Evolutionary conservation across 2,329 filamentous ascomycete genomes (phyloP).

Genomic region (Trichoderma sp.): DNA sequence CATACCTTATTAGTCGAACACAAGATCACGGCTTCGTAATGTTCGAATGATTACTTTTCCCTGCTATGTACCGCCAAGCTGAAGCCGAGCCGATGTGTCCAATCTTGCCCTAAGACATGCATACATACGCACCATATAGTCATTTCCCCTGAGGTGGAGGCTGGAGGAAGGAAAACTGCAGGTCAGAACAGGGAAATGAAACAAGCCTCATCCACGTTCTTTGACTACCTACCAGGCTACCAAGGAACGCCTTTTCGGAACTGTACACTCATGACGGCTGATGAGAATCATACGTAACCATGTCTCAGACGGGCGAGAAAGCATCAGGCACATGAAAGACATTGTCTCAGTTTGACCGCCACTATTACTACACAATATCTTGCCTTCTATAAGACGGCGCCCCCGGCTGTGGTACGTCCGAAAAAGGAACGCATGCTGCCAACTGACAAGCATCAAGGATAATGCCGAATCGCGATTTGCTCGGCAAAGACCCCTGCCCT

Average conservation of each 20-base stretch:
- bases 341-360: slow-evolving; percentile 13
- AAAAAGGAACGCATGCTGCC: not conserved
- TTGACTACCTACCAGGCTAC: not conserved
- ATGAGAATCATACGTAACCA: not conserved
- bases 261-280: too few species aligned
- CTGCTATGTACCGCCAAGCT: not conserved
- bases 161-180: not conserved
- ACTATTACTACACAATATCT: not conserved
- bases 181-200: not conserved
- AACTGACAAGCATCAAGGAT: not conserved
- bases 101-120: slow-evolving; percentile 2
- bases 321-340: not conserved
- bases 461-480: not conserved
- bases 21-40: not conserved
- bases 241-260: not conserved
- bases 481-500: slow-evolving; percentile 2
- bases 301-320: not conserved
- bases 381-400: not conserved
- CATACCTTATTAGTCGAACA: not conserved
- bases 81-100: not conserved
- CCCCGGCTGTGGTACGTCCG: not conserved
- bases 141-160: not conserved
- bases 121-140: not conserved
- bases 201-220: not conserved
- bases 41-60: not conserved